Evolutionary conservation across 768 basidiomycete genomes (phyloP).

Genomic region (Galerina sulciceps): DNA sequence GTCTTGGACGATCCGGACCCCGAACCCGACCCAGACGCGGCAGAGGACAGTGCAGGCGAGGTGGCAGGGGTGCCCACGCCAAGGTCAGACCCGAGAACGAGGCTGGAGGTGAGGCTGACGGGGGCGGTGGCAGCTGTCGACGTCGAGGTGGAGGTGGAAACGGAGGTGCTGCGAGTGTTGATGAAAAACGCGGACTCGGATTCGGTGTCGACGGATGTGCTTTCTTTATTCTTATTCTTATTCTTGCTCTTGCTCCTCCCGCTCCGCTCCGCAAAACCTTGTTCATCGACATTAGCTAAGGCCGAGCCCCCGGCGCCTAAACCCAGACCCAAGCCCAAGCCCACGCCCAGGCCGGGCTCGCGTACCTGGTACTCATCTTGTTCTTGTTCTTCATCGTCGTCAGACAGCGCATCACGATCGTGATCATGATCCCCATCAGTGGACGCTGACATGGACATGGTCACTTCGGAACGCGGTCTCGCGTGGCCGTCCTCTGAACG

Average conservation of each 20-base stretch:
- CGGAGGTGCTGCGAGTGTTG: constrained; percentile 2
- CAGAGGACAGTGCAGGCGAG: constrained; percentile 14
- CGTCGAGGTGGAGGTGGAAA: not conserved
- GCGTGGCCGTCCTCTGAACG: not conserved
- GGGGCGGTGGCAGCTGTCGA: constrained; percentile 6
- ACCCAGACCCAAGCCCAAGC: too few species aligned
- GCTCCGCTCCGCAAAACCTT: too few species aligned
- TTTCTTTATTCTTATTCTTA: not conserved
- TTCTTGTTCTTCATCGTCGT: not conserved
- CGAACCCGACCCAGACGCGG: not conserved
- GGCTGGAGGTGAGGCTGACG: constrained; percentile 13
- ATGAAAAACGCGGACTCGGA: not conserved
- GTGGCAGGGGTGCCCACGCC: constrained; percentile 14
- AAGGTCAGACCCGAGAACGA: constrained; percentile 2
- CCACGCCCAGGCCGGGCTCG: too few species aligned
- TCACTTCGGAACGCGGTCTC: constrained; percentile 4
- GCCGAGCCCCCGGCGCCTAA: too few species aligned
- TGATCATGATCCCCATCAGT: constrained; percentile 1
- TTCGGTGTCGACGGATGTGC: not conserved
- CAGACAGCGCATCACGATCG: not conserved
- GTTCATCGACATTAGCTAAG: too few species aligned
- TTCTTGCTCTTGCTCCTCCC: not conserved
- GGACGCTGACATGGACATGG: constrained; percentile 7
- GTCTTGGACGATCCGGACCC: not conserved
- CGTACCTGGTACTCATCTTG: not conserved